These are phyloP conservation scores for Stachybotrys elegans DNA, from an alignment of 2,329 filamentous ascomycete genomes.

Conservation along the genomic window DNA sequence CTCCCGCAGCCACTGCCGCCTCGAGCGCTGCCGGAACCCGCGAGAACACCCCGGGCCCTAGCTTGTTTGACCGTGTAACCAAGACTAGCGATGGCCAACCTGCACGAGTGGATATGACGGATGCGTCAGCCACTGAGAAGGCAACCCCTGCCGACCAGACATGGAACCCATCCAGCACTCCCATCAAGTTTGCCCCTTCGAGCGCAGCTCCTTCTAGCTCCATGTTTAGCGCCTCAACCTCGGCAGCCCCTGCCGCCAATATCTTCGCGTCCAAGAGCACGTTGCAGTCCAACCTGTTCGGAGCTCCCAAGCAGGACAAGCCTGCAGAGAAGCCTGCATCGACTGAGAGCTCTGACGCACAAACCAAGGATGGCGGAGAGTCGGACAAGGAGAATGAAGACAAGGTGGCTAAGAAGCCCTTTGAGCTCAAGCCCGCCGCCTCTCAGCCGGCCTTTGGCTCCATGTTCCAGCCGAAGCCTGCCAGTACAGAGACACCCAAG, in stretches of 20 bases:
- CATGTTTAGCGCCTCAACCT: conserved; percentile 25
- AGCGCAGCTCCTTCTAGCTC: conserved; percentile 21
- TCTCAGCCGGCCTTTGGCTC: conserved; percentile 23
- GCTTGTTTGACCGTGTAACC: conserved; percentile 52
- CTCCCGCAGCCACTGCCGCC: conserved; percentile 15
- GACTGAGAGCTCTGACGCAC: conserved; percentile 16
- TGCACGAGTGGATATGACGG: conserved; percentile 30
- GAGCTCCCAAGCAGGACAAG: conserved; percentile 25
- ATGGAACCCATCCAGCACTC: conserved; percentile 40
- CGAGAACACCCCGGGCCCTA: conserved; percentile 41
- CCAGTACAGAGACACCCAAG: conserved; percentile 20
- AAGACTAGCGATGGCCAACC: conserved; percentile 46
- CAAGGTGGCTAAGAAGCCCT: conserved; percentile 27
- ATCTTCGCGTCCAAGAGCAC: conserved; percentile 32
- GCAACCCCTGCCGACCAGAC: conserved; percentile 30
- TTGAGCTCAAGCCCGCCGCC: conserved; percentile 23
- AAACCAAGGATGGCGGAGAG: conserved; percentile 30
- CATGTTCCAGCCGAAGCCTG: conserved; percentile 28
- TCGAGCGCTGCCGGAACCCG: conserved; percentile 37
- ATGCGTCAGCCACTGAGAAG: conserved; percentile 15
- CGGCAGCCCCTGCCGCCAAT: conserved; percentile 21
- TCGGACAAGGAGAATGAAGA: conserved; percentile 41
- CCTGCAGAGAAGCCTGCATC: conserved; percentile 21
- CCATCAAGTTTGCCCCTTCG: conserved; percentile 48
- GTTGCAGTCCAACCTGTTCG: conserved; percentile 29